Conservation (phyloP, 2,329 filamentous ascomycete genomes). For the Exserohilum rostratum region DNA sequence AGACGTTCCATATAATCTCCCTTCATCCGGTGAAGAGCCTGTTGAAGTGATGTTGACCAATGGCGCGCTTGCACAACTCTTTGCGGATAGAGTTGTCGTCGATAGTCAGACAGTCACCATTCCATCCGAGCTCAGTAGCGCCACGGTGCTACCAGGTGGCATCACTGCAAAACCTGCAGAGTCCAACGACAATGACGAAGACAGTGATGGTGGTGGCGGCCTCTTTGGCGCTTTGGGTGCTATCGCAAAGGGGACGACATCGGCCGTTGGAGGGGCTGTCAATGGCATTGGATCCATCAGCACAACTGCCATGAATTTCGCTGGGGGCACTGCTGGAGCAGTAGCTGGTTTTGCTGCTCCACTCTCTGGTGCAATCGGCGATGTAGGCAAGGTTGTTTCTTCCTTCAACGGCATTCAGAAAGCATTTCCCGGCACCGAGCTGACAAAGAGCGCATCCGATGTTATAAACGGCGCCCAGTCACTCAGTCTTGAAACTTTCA, state of each 20-base stretch:
- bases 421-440: conserved; percentile 7
- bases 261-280: conserved; percentile 1
- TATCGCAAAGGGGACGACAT: conserved; percentile 6
- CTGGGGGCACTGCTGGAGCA: conserved; percentile 5
- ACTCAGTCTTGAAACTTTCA: conserved; percentile 13
- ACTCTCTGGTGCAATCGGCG: conserved; percentile 9
- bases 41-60: conserved; percentile 16
- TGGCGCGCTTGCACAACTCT: conserved; percentile 12
- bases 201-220: too few species aligned
- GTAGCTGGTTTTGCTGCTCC: conserved; percentile 5
- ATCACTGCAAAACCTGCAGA: conserved; percentile 15
- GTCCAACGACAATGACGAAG: background rate
- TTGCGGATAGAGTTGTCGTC: conserved; percentile 11
- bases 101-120: conserved; percentile 9
- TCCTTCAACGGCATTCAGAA: conserved; percentile 24
- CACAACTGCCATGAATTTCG: conserved; percentile 4
- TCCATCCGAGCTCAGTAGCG: background rate
- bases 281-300: conserved; percentile 3
- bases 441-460: conserved; percentile 6
- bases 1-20: conserved; percentile 17
- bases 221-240: conserved; percentile 8
- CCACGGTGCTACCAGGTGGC: background rate
- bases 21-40: conserved; percentile 12
- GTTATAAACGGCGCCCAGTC: conserved; percentile 10
- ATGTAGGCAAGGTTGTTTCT: conserved; percentile 10